Evolutionary conservation across 768 basidiomycete genomes (phyloP), one percentile per base, ranked within the genome.

Genomic region (Pleurotus salmoneostramineus): DNA sequence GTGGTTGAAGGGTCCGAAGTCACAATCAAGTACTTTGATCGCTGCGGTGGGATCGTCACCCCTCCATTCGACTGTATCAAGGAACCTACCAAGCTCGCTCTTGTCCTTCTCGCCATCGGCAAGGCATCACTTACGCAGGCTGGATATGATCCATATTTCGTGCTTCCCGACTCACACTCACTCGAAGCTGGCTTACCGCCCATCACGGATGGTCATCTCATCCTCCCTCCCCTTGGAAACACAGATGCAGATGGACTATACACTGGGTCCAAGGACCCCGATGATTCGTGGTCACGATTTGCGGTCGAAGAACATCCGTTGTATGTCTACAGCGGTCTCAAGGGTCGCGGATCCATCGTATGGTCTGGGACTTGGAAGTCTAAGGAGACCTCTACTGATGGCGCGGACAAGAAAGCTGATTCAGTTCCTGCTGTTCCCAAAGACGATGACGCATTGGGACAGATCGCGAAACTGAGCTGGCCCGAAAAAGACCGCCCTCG

Each of bases 1-100:
- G 57, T 63, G 44, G 60, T 71, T 10, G 58, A 66, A 15, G 37
- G 59, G 14, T 60, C 50, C 1, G 49, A 7, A 4, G 51, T 67
- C n/a, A 62, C 57, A 1, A 56, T 71, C 4, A 67, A 65, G 65
- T 72, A 71, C 56, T 67, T 59, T 37, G 69, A 72, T 57, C 60
- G 69, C n/a, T 46, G 58, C 8, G 65, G 66, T 14, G 56, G 66
- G 4, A 56, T 66, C 17, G 60, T 58, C 15, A 56, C 64, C 6
- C 42, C 17, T 2, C 8, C 27, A 5, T 72, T 70, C 57, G 36
- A 68, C 48, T 63, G 68, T 35, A 27, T 54, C 3, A 21, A 63
- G 15, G 45, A 62, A 0, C 59, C 61, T 11, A 27, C 60, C 4
- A 46, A 48, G 2, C 61, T 72, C 10, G 65, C 68, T 1, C 60